These are phyloP conservation scores for Articulospora tetracladia DNA, from an alignment of 495 filamentous ascomycete species.

Conservation along the genomic window DNA sequence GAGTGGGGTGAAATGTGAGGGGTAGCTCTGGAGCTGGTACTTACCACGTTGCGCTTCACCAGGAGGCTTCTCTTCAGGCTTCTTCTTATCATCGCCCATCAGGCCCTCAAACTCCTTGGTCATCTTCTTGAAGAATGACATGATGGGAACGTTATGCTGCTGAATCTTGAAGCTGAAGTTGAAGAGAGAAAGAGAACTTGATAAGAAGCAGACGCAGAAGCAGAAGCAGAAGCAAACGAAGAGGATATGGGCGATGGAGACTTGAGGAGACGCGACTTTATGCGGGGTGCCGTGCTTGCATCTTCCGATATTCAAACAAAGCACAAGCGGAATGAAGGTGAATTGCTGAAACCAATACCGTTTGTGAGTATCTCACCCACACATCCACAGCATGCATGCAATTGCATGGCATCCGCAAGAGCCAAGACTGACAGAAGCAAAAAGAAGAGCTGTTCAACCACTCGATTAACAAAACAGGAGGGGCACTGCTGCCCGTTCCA, in stretches of 20 bases:
- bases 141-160: not conserved
- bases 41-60: not conserved
- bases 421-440: not conserved
- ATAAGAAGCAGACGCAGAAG: no score
- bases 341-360: not conserved
- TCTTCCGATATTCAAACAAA: not conserved
- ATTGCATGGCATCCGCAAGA: not conserved
- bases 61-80: not conserved
- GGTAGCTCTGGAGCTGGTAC: not conserved
- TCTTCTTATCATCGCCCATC: constrained; percentile 1
- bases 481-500: no score
- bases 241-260: not conserved
- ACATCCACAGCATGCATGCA: not conserved
- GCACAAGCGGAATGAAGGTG: not conserved
- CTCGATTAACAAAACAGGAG: no score
- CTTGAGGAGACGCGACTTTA: not conserved
- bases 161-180: no score
- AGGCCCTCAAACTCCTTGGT: constrained; percentile 7
- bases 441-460: not conserved
- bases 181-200: no score
- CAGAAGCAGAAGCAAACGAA: no score
- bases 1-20: no score
- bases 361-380: not conserved
- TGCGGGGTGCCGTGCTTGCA: not conserved
- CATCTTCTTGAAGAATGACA: constrained; percentile 12